A percentile compares a stretch with the other conserved stretches of the same genome.
phyloP scores from a whole-genome alignment of 2,329 filamentous ascomycete genomes.

The Fusarium sp. region DNA sequence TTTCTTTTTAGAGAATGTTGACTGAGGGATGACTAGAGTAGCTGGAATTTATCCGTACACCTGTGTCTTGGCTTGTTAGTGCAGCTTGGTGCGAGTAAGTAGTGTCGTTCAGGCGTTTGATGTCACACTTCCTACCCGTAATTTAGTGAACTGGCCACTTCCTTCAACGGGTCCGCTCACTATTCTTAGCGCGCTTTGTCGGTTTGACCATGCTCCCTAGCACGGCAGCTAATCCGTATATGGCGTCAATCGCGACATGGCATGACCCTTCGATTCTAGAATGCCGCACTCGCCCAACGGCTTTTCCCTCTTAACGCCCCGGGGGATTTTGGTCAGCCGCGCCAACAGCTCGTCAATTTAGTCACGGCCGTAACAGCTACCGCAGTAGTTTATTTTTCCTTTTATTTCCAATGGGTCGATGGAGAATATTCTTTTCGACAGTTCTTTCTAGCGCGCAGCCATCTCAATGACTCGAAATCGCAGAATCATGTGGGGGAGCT shows the following conservation, averaged over 20 bases:
- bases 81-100: no score
- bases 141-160: not conserved
- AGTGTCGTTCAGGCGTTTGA: no score
- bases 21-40: no score
- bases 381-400: no score
- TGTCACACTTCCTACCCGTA: no score
- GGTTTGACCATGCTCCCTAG: conserved; percentile 1
- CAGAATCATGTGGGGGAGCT: conserved; percentile 23
- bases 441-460: not conserved
- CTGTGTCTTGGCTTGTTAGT: no score
- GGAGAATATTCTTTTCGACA: not conserved
- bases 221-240: not conserved
- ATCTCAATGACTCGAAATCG: conserved; percentile 18
- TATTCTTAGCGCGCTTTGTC: conserved; percentile 6
- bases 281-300: not conserved
- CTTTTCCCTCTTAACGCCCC: not conserved
- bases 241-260: not conserved
- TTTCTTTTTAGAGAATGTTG: no score
- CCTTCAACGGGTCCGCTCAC: not conserved
- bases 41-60: no score
- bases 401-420: no score
- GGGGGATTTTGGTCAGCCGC: not conserved
- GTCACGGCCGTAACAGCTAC: not conserved
- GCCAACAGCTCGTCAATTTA: not conserved
- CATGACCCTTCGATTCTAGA: not conserved